These are phyloP conservation scores for Castanea crenata DNA, from an alignment of 306 rosid genomes.

Conservation along the genomic window DNA sequence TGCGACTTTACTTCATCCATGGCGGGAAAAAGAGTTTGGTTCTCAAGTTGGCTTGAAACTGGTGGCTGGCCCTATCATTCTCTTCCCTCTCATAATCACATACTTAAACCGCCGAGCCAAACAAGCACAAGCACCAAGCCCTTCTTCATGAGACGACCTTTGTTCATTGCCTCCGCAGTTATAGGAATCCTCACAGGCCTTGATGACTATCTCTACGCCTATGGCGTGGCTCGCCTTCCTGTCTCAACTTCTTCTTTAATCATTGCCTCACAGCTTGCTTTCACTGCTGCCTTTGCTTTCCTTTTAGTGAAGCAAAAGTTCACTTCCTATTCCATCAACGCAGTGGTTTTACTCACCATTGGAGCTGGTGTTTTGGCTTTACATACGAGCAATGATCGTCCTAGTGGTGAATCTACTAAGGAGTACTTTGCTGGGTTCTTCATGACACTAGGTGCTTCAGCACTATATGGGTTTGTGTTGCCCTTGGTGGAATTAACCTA, in stretches of 20 bases:
- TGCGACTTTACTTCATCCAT: constrained; percentile 73
- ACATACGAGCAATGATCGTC: constrained; percentile 61
- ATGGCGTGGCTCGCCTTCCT: constrained; percentile 61
- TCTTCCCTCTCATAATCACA: constrained; percentile 39
- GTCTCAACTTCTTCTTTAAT: constrained; percentile 64
- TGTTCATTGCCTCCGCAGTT: constrained; percentile 38
- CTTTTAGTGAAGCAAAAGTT: constrained; percentile 58
- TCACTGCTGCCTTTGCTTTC: constrained; percentile 63
- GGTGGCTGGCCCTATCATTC: constrained; percentile 70
- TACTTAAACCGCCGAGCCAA: constrained; percentile 40
- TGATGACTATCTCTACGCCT: constrained; percentile 62
- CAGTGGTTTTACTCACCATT: constrained; percentile 53
- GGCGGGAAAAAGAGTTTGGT: constrained; percentile 78
- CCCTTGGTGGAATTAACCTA: constrained; percentile 73
- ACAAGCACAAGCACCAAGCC: neutral
- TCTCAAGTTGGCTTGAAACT: constrained; percentile 60
- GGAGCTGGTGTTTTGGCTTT: constrained; percentile 68
- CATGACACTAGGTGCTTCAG: constrained; percentile 69
- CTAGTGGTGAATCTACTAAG: constrained; percentile 52
- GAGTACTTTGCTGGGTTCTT: constrained; percentile 57
- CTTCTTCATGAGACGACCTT: constrained; percentile 38
- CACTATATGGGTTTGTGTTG: constrained; percentile 66
- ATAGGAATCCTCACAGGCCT: constrained; percentile 61
- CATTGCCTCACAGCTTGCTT: constrained; percentile 60
- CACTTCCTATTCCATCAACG: constrained; percentile 56